Conservation (phyloP, 192 early-diverging fungal genomes). For the Linnemannia elongata region DNA sequence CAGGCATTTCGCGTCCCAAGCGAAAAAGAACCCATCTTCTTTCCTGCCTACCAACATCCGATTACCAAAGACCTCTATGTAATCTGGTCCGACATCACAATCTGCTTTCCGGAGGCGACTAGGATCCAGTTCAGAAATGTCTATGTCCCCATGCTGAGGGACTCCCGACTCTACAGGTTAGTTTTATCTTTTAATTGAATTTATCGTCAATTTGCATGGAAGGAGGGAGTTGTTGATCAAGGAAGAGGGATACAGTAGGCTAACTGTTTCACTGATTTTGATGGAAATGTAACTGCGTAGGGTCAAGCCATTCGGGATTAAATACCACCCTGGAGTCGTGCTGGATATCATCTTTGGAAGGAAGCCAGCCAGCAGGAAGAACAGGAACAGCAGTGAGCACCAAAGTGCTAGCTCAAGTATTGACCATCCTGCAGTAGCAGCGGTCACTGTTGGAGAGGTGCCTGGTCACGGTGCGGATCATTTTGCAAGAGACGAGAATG, state of each 20-base stretch:
- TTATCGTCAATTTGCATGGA: background rate
- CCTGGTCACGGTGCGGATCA: no score
- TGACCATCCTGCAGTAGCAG: background rate
- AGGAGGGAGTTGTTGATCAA: background rate
- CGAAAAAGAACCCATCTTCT: background rate
- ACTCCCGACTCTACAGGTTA: background rate
- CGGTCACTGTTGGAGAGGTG: no score
- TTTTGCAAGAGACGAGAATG: no score
- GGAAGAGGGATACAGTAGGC: background rate
- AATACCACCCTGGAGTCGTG: constrained; percentile 16
- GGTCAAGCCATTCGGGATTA: constrained; percentile 14
- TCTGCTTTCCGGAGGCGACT: background rate
- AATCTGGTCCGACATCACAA: background rate
- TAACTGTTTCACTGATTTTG: background rate
- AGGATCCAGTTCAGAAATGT: background rate
- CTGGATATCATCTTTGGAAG: constrained; percentile 18
- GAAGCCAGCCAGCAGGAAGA: background rate
- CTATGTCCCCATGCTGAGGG: background rate
- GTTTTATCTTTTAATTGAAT: background rate
- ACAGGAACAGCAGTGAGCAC: background rate
- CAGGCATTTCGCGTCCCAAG: background rate
- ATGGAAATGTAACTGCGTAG: background rate
- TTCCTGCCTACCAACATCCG: background rate
- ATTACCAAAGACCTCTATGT: background rate
- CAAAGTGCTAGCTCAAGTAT: background rate